Evolutionary conservation across 805 yeast species (phyloP).

Genomic region (Candida methanosorbosa): DNA sequence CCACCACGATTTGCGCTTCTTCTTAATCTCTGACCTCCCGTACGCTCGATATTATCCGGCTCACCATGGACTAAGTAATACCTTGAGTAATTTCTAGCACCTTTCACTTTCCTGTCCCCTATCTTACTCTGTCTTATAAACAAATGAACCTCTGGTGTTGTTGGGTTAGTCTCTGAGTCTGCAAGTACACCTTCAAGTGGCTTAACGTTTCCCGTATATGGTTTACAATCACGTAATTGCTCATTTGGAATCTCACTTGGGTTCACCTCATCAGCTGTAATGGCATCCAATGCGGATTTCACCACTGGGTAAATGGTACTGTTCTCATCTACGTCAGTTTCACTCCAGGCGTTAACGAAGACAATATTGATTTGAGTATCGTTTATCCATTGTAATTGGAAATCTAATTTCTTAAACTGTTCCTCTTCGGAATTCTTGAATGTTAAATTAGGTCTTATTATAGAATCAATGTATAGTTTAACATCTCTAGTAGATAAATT

Average conservation of each 20-base stretch:
- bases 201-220: constrained; percentile 27
- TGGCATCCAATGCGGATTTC: neutral
- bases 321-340: too few relatives aligned
- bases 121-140: constrained; percentile 40
- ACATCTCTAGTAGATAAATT: constrained; percentile 52
- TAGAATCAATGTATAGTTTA: constrained; percentile 42
- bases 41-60: constrained; percentile 38
- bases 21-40: constrained; percentile 8
- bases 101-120: constrained; percentile 47
- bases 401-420: constrained; percentile 20
- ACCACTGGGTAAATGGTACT: neutral
- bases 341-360: constrained; percentile 27
- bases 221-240: constrained; percentile 32
- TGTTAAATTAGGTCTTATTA: constrained; percentile 25
- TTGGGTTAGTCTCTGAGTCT: constrained; percentile 9
- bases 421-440: constrained; percentile 21
- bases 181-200: constrained; percentile 1
- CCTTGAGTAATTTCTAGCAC: constrained; percentile 49
- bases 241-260: constrained; percentile 10
- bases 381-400: constrained; percentile 56
- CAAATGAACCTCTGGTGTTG: constrained; percentile 21
- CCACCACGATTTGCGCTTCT: constrained; percentile 2
- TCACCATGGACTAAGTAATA: constrained; percentile 67
- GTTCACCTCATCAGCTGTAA: neutral
- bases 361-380: constrained; percentile 51